Evolutionary conservation across 73 alveolate species (phyloP), one percentile per base, ranked within the genome.

Genomic region (Tetrahymena malaccensis): DNA sequence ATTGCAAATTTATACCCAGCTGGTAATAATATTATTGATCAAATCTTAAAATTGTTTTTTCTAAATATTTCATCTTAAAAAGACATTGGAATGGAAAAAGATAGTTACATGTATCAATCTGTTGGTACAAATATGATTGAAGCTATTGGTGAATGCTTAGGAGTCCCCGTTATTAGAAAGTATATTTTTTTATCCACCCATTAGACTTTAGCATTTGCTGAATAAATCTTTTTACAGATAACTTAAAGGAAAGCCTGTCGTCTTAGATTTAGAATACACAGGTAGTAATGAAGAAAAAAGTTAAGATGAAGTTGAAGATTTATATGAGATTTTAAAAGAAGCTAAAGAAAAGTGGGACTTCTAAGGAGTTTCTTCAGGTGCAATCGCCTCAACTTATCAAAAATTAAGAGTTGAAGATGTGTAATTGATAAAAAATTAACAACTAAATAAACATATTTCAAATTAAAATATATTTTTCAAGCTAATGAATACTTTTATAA

Each of bases 281-380:
- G 89, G 85, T 22, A 70, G 89, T 13, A 96, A 95, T 13, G 40
- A 85, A 89, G 97, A 95, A 19, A 95, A 57, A 21, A 31, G 31
- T 19, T 93, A 94, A 25, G 99, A 99, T 97, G 99, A 99, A 96
- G 99, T 98, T 22, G 99, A 99, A 96, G 99, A 99, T 96, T 97
- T 99, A 58, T 99, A 83, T 95, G 96, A 96, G 94, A 96, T 98
- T 93, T 94, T 98, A 43, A 96, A 95, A 94, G 99, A 98, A 89
- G 99, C 99, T 4, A 97, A 99, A 93, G 89, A 70, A 70, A 70
- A 70, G 37, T 70, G 89, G 89, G 89, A 70, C 31, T 70, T 70
- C 25, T 4, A 19, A 70, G 99, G 99, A 27, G 99, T 99, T 12
- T 97, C 99, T 35, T 96, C 99, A 56, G 99, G 99, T 19, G 99